These are phyloP conservation scores for Thelonectria discophora DNA, from an alignment of 2,329 filamentous ascomycete genomes.

Conservation along the genomic window DNA sequence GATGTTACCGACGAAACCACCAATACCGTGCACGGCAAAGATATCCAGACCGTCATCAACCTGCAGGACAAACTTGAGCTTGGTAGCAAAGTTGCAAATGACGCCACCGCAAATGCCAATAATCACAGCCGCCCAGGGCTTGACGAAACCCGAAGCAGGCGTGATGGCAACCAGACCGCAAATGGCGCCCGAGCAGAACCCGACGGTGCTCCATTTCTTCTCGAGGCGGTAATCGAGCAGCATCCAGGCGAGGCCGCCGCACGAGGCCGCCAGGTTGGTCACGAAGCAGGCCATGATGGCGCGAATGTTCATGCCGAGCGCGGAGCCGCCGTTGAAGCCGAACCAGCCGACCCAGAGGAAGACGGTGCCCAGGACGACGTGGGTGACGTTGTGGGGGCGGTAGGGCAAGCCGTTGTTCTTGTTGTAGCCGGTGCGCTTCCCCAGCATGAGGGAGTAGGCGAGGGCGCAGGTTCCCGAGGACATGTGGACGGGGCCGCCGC, in stretches of 20 bases:
- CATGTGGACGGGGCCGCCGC: conserved; percentile 79
- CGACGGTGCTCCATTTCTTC: conserved; percentile 91
- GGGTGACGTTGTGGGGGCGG: conserved; percentile 77
- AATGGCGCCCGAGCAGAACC: conserved; percentile 90
- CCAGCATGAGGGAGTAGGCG: conserved; percentile 77
- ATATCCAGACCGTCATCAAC: conserved; percentile 91
- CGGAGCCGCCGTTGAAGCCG: conserved; percentile 91
- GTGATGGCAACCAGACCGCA: conserved; percentile 89
- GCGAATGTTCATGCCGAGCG: conserved; percentile 82
- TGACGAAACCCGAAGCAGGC: conserved; percentile 82
- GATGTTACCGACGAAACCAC: conserved; percentile 82
- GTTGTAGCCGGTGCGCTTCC: conserved; percentile 71
- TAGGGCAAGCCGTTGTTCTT: conserved; percentile 70
- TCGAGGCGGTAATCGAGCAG: conserved; percentile 91
- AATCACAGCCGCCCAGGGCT: conserved; percentile 67
- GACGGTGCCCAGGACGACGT: conserved; percentile 77
- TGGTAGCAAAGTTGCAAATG: conserved; percentile 85
- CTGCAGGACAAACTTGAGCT: conserved; percentile 77
- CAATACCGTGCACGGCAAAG: conserved; percentile 88
- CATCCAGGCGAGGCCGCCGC: conserved; percentile 85
- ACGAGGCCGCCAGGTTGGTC: conserved; percentile 85
- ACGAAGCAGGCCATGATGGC: conserved; percentile 90
- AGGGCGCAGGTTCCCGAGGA: conserved; percentile 76
- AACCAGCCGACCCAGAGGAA: conserved; percentile 96
- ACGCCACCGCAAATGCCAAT: conserved; percentile 69